Evolutionary conservation across 202 grass and related monocot genomes (phyloP).

Genomic region (Miscanthus sacchariflorus): DNA sequence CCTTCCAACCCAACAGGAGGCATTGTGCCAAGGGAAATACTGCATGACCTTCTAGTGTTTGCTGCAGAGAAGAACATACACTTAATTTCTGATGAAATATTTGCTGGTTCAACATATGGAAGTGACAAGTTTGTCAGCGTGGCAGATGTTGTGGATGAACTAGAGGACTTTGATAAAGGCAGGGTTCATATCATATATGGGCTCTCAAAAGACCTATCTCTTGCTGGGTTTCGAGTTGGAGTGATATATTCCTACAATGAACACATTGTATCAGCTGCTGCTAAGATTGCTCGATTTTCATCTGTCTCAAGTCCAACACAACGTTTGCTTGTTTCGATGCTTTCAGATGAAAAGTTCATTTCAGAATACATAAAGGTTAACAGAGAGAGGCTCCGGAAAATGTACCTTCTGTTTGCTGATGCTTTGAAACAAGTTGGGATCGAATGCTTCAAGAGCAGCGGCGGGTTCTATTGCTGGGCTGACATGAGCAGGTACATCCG

Average conservation of each 20-base stretch:
- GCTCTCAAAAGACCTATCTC: constrained; percentile 84
- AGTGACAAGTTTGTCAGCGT: constrained; percentile 75
- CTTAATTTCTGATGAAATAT: constrained; percentile 97
- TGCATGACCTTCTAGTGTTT: constrained; percentile 77
- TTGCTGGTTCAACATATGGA: constrained; percentile 86
- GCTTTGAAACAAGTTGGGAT: constrained; percentile 84
- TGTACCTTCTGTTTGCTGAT: constrained; percentile 68
- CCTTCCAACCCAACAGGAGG: constrained; percentile 92
- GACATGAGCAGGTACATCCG: constrained; percentile 95
- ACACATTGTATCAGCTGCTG: constrained; percentile 68
- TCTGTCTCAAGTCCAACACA: constrained; percentile 85
- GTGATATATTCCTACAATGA: constrained; percentile 92
- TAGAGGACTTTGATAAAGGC: constrained; percentile 79
- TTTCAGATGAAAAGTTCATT: constrained; percentile 88
- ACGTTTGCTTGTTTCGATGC: constrained; percentile 75
- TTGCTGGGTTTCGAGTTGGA: constrained; percentile 85
- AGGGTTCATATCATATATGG: constrained; percentile 98
- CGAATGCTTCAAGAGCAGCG: constrained; percentile 78
- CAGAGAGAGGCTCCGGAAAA: constrained; percentile 63
- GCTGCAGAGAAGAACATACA: constrained; percentile 92
- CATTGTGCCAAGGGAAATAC: constrained; percentile 72
- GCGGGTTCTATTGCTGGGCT: constrained; percentile 96
- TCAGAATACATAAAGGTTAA: constrained; percentile 74
- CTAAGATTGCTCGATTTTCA: constrained; percentile 92
- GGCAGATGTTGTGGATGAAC: constrained; percentile 67